A percentile compares a stretch with the other conserved stretches of the same genome.
These are phyloP conservation scores for Pichia sp. DNA, from an alignment of 1,139 yeast species.

Conservation along the genomic window DNA sequence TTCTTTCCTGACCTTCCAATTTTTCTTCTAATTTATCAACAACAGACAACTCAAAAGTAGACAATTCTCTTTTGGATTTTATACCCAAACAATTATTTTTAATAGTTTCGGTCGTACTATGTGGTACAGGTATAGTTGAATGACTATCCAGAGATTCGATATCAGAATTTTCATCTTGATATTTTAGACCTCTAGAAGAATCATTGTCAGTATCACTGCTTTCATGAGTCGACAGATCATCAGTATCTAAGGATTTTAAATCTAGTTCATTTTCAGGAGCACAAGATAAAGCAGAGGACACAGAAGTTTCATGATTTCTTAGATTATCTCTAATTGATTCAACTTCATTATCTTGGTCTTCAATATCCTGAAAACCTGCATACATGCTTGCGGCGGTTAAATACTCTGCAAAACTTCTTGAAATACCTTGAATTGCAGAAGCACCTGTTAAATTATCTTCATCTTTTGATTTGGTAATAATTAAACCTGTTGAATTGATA, in stretches of 20 bases:
- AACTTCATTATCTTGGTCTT: conserved; percentile 20
- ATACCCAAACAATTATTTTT: neutral
- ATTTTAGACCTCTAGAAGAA: neutral
- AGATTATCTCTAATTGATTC: conserved; percentile 7
- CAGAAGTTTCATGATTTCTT: neutral
- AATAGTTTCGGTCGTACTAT: neutral
- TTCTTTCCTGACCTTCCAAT: neutral
- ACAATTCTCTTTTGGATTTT: neutral
- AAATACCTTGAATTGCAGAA: conserved; percentile 33
- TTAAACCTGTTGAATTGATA: neutral
- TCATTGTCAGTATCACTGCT: neutral
- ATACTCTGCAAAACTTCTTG: conserved; percentile 43
- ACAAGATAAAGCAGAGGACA: neutral
- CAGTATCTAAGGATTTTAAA: neutral
- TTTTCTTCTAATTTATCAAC: conserved; percentile 14
- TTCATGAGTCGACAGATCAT: neutral
- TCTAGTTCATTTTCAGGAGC: neutral
- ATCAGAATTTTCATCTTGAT: neutral
- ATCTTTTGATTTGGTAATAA: neutral
- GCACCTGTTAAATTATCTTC: conserved; percentile 7
- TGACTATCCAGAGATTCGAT: neutral
- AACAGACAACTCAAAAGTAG: conserved; percentile 33
- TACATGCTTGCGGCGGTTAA: conserved; percentile 48
- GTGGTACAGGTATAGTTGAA: neutral
- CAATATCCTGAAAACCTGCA: conserved; percentile 38